Conservation (phyloP, 208 protist species). For the Acanthamoeba healyi region DNA sequence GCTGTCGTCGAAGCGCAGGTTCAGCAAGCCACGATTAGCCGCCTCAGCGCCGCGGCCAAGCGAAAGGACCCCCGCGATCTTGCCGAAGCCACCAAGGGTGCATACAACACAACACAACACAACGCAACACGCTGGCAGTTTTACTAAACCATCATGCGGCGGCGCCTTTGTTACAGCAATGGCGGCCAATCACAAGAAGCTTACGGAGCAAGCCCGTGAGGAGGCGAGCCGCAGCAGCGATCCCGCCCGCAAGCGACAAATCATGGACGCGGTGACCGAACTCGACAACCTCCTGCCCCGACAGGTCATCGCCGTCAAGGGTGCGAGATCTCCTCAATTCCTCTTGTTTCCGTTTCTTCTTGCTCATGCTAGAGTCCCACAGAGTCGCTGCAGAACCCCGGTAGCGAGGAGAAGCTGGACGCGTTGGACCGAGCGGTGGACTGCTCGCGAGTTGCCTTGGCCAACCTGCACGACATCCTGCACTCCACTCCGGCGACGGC, state of each 20-base stretch:
- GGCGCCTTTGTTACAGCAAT: not conserved
- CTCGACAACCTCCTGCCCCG: slow-evolving; percentile 66
- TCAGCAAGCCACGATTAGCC: not conserved
- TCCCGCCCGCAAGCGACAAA: not conserved
- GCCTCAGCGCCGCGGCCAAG: slow-evolving; percentile 24
- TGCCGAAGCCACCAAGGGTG: slow-evolving; percentile 62
- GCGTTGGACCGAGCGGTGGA: not conserved
- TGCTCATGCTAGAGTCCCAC: too few relatives aligned
- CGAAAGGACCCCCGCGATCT: slow-evolving; percentile 35
- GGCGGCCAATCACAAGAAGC: slow-evolving; percentile 33
- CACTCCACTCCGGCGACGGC: not conserved
- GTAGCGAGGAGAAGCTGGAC: slow-evolving; percentile 40
- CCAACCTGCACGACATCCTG: slow-evolving; percentile 1
- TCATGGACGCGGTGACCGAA: slow-evolving; percentile 34
- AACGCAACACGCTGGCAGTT: too few relatives aligned
- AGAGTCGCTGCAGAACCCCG: slow-evolving; percentile 42
- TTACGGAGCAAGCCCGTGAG: not conserved
- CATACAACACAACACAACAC: not conserved
- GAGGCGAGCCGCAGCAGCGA: not conserved
- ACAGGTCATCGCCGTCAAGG: slow-evolving; percentile 63
- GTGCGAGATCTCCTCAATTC: not conserved
- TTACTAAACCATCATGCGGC: too few relatives aligned
- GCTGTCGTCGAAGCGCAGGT: slow-evolving; percentile 16
- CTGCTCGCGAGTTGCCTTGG: not conserved
- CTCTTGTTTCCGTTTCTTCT: not conserved